Conservation (phyloP, 148 eudicot genomes). For the Chenopodium album region DNA sequence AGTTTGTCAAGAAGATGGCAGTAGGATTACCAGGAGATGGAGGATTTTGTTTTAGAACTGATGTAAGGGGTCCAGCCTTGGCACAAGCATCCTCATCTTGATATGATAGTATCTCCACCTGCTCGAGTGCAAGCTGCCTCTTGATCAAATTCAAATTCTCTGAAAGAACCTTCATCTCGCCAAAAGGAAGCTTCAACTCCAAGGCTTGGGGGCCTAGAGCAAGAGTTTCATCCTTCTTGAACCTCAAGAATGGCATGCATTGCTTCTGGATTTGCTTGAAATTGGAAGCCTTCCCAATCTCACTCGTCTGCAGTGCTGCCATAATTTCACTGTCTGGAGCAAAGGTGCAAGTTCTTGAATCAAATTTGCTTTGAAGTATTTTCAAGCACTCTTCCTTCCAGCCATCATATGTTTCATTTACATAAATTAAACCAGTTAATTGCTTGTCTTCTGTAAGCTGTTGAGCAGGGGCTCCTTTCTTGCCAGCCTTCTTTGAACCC, state of each 20-base stretch:
- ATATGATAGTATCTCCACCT: conserved; percentile 52
- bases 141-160: conserved; percentile 62
- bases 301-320: conserved; percentile 57
- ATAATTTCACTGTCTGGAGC: conserved; percentile 71
- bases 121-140: conserved; percentile 70
- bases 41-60: conserved; percentile 59
- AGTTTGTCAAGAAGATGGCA: conserved; percentile 50
- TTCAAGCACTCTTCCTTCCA: conserved; percentile 82
- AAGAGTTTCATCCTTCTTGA: conserved; percentile 77
- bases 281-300: conserved; percentile 45
- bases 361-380: conserved; percentile 57
- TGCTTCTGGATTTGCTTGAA: conserved; percentile 71
- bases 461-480: conserved; percentile 35
- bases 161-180: conserved; percentile 68
- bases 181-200: conserved; percentile 80
- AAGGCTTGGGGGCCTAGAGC: conserved; percentile 73
- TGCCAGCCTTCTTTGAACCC: conserved; percentile 67
- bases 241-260: conserved; percentile 89
- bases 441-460: conserved; percentile 46
- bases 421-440: conserved; percentile 55
- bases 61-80: conserved; percentile 50
- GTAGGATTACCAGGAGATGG: conserved; percentile 93
- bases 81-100: conserved; percentile 47
- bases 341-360: conserved; percentile 41
- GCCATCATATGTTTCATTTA: conserved; percentile 79